A percentile compares a stretch with the other conserved stretches of the same genome.
phyloP scores from a whole-genome alignment of 352 stramenopile species.

The Pilasporangium apinafurcum region DNA sequence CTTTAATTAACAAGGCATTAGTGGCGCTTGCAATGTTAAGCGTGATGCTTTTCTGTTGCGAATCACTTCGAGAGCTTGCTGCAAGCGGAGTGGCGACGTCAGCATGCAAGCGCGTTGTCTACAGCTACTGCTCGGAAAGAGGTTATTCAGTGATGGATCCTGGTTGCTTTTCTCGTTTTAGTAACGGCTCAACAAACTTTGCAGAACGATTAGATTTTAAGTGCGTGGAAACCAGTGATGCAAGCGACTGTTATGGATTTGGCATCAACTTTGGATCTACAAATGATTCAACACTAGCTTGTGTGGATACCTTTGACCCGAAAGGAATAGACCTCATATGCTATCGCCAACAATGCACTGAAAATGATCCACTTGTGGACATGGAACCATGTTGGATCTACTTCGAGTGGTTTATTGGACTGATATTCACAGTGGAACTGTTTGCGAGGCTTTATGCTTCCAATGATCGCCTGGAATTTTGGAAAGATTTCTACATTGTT shows the following conservation, averaged over 20 bases:
- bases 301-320: conserved; percentile 22
- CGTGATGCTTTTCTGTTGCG: conserved; percentile 59
- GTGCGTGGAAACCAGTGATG: conserved; percentile 13
- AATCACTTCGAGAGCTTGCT: conserved; percentile 64
- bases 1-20: conserved; percentile 51
- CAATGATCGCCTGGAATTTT: conserved; percentile 23
- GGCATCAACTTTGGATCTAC: conserved; percentile 52
- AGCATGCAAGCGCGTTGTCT: conserved; percentile 38
- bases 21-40: conserved; percentile 49
- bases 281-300: conserved; percentile 12
- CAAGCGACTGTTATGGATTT: conserved; percentile 32
- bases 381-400: conserved; percentile 78
- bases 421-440: conserved; percentile 52
- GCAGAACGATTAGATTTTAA: conserved; percentile 29
- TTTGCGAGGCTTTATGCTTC: conserved; percentile 47
- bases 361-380: conserved; percentile 24
- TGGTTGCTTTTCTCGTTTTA: conserved; percentile 39
- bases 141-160: conserved; percentile 23
- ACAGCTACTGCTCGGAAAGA: conserved; percentile 35
- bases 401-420: conserved; percentile 61
- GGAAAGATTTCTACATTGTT: conserved; percentile 52
- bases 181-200: conserved; percentile 23
- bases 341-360: conserved; percentile 41
- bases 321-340: conserved; percentile 30
- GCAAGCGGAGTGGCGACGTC: conserved; percentile 29